phyloP scores from a whole-genome alignment of 129 eudicot species.

The Helichrysum umbraculigerum region DNA sequence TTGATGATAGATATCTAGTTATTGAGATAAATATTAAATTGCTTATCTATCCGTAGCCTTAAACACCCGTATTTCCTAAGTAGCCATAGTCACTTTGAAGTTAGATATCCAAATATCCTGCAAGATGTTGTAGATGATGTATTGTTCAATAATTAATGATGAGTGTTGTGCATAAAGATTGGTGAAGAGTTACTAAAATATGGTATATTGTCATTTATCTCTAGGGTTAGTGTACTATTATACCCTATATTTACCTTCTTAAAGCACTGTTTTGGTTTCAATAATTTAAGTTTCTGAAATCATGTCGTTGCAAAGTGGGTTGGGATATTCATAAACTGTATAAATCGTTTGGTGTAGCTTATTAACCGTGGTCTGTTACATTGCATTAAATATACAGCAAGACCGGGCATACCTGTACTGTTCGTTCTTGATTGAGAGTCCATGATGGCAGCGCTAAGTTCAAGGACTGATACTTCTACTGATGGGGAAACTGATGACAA shows the following conservation, averaged over 20 bases:
- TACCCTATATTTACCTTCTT: too few species aligned
- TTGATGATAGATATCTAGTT: background rate
- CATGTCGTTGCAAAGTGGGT: background rate
- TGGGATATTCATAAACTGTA: slow-evolving; percentile 7
- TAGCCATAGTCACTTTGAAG: background rate
- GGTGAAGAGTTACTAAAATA: background rate
- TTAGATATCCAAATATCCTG: background rate
- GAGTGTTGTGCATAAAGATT: background rate
- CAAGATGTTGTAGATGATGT: background rate
- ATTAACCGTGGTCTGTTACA: too few species aligned
- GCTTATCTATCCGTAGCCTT: background rate
- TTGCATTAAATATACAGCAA: background rate
- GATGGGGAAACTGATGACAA: slow-evolving; percentile 61
- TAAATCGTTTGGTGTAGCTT: too few species aligned
- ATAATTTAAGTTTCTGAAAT: background rate
- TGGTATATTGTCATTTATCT: background rate
- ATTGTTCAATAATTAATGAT: background rate
- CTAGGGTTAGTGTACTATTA: background rate
- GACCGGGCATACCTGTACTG: background rate
- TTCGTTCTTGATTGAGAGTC: slow-evolving; percentile 20
- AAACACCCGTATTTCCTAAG: background rate
- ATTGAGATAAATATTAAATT: background rate
- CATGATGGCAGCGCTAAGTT: slow-evolving; percentile 63
- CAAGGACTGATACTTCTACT: slow-evolving; percentile 63
- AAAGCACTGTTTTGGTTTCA: background rate